Conservation (phyloP, 371 early-diverging fungal species). For the Actinomucor elegans region DNA sequence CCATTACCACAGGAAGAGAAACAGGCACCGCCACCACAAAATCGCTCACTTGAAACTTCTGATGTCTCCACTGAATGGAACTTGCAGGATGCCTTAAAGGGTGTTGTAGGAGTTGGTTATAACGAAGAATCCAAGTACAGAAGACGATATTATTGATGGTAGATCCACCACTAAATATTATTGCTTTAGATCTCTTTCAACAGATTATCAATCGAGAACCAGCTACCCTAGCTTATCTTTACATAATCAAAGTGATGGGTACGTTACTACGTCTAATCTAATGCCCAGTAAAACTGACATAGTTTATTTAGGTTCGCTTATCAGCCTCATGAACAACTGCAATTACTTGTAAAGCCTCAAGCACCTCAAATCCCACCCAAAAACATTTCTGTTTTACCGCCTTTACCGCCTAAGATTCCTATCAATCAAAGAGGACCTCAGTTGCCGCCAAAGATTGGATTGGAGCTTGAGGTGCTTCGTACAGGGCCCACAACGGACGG, state of each 20-base stretch:
- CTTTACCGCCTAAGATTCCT: constrained; percentile 36
- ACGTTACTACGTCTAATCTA: no score
- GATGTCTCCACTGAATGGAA: constrained; percentile 29
- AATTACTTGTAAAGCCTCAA: not conserved
- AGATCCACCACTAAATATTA: no score
- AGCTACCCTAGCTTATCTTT: constrained; percentile 25
- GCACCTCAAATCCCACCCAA: constrained; percentile 26
- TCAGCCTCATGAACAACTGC: constrained; percentile 10
- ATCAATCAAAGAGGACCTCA: constrained; percentile 10
- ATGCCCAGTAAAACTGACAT: not conserved
- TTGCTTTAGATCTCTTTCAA: no score
- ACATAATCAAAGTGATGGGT: constrained; percentile 42
- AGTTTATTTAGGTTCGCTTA: constrained; percentile 14
- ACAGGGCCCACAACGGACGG: constrained; percentile 14
- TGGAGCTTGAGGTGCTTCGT: not conserved
- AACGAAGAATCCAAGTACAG: not conserved
- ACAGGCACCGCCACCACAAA: no score
- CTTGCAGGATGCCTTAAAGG: constrained; percentile 46
- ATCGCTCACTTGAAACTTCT: not conserved
- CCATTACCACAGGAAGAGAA: no score
- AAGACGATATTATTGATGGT: no score
- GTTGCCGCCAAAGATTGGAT: constrained; percentile 33
- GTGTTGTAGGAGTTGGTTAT: constrained; percentile 38
- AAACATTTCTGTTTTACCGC: constrained; percentile 26
- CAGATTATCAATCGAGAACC: constrained; percentile 1